Percentiles rank a stretch among this genome's conserved stretches.
phyloP scores from a whole-genome alignment of 257 asterid species.

The Petunia secreta region DNA sequence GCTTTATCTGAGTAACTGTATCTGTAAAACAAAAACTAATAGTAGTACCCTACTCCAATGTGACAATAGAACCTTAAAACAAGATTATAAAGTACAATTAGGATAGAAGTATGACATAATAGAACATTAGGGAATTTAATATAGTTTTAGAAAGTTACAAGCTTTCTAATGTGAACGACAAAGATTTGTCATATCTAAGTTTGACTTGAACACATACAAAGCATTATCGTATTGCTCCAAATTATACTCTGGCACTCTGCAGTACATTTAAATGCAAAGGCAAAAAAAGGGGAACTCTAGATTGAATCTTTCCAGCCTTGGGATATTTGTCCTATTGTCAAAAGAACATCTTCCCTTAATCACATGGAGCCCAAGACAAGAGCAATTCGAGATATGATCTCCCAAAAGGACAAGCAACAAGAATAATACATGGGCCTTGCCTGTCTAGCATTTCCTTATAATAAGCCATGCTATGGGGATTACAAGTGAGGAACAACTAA shows the following conservation, averaged over 20 bases:
- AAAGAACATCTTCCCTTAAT: conserved; percentile 12
- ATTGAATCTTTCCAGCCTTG: conserved; percentile 38
- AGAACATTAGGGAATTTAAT: background rate
- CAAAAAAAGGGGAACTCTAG: conserved; percentile 11
- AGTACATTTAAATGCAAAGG: background rate
- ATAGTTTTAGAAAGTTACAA: background rate
- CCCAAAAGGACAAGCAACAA: conserved; percentile 40
- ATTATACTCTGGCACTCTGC: background rate
- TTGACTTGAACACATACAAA: conserved; percentile 21
- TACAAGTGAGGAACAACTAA: conserved; percentile 37
- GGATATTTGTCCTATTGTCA: conserved; percentile 34
- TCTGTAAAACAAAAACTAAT: too few relatives aligned
- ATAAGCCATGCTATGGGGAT: conserved; percentile 17
- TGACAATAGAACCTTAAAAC: conserved; percentile 4
- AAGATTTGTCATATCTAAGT: conserved; percentile 30
- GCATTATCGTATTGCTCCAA: conserved; percentile 13
- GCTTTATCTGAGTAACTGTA: background rate
- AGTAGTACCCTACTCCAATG: background rate
- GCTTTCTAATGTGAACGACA: conserved; percentile 22
- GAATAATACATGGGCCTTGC: conserved; percentile 38
- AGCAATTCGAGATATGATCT: conserved; percentile 39
- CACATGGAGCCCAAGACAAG: conserved; percentile 52
- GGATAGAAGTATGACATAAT: background rate
- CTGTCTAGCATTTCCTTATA: conserved; percentile 37
- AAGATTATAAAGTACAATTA: conserved; percentile 9